Evolutionary conservation across 108 stramenopile species (phyloP), one percentile per base, ranked within the genome.

Genomic region (Stephanodiscus triporus): DNA sequence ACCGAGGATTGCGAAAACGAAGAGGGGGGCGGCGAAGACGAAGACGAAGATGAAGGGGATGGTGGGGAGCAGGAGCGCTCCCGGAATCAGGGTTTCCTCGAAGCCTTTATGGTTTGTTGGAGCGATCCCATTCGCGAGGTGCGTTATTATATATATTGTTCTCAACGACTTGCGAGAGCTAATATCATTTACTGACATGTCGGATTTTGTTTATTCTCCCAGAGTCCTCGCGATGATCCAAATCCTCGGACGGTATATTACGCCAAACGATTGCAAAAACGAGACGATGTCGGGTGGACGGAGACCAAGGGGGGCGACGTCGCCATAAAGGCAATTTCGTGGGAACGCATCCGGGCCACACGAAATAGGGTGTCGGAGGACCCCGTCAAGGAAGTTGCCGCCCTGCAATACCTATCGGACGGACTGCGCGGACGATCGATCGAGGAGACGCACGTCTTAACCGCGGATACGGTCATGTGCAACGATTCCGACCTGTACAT

Each of bases 381-480:
- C 53, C 73, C 73, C 60, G 16, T 73, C 10, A 73, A 72, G 61
- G 79, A 80, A 50, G 73, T 73, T 27, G 72, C 72, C 3, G 72
- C 72, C 2, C 43, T 80, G 22, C 61, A 80, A 36, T 73, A 80
- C 50, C 40, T 80, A 70, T 80, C 72, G n/a, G 50, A 73, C 8
- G 42, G 66, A 13, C 24, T 59, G 17, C 40, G 53, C n/a, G 59
- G 30, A 1, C 37, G 19, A 50, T 60, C 67, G 23, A 65, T 61
- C 11, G 9, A 19, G 0, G 66, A 72, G 29, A 37, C 50, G 1
- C 78, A 80, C 40, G 68, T 80, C 23, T 55, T 80, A 40, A 69
- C 67, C 9, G 68, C 68, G n/a, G 67, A 73, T 59, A 73, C 63
- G 13, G 68, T 82, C 64, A 78, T 82, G 77, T 72, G 49, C 37